Evolutionary conservation across 176 grass and related monocot genomes (phyloP), one percentile per base, ranked within the genome.

Genomic region (Hsuehochloa calcarea): DNA sequence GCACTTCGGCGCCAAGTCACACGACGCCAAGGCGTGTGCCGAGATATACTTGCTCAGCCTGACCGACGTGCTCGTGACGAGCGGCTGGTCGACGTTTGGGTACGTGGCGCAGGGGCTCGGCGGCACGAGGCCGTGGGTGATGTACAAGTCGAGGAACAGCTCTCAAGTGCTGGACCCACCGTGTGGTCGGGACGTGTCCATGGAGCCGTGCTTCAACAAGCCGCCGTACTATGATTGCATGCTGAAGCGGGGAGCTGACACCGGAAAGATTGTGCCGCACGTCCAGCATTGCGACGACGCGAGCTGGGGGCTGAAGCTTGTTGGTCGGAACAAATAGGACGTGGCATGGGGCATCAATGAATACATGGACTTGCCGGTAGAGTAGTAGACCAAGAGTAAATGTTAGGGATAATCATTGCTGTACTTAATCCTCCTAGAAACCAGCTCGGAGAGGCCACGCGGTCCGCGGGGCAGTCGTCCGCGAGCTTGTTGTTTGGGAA

Each of bases 1-100:
- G 84, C 77, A 15, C 0, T 86, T 58, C 51, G 80, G 78, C 8
- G 27, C 37, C 9, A 74, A 14, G 63, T 84, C 68, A 31, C 94
- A 94, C 80, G 90, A 94, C 14, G 19, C 62, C 74, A 92, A 90
- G 88, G 94, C 94, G 43, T 84, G 79, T 73, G 87, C 92, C 4
- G 92, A 97, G 72, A 94, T 97, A 0, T 97, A 88, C n/a, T 81
- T 94, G 79, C 51, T 94, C 7, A 97, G 94, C 80, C 87, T 90
- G 23, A 79, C 79, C 19, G 90, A 92, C 15, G 75, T 16, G 62
- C 71, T 97, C 68, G 68, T 91, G 38, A 97, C 91, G 31, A 92
- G 13, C 44, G 74, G 78, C 9, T 10, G 17, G 54, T 97, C 94
- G 0, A 97, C 91, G 49, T 92, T 97, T 46, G 94, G 94, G 23